These are phyloP conservation scores for Cyberlindnera meyerae DNA, from an alignment of 805 yeast species.

Conservation along the genomic window DNA sequence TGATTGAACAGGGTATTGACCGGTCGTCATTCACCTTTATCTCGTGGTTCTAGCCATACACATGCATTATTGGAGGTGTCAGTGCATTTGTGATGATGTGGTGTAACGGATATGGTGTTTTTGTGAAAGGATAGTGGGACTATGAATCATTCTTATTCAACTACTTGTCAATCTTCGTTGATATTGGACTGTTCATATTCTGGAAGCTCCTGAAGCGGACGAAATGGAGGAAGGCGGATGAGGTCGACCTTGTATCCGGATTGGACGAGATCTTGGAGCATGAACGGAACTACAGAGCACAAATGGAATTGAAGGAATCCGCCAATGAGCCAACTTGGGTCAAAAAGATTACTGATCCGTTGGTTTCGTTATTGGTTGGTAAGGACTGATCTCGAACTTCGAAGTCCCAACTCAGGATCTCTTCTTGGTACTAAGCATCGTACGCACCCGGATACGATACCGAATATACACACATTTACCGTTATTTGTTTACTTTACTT, in stretches of 20 bases:
- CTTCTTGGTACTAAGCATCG: no score
- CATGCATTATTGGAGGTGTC: conserved; percentile 44
- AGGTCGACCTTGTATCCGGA: conserved; percentile 52
- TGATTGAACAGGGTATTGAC: conserved; percentile 47
- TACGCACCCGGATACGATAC: no score
- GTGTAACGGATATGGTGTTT: conserved; percentile 66
- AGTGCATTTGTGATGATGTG: conserved; percentile 48
- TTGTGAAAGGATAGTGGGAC: conserved; percentile 63
- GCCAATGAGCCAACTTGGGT: conserved; percentile 17
- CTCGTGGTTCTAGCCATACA: conserved; percentile 57
- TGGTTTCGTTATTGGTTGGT: conserved; percentile 20
- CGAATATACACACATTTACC: no score
- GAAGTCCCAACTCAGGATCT: no score
- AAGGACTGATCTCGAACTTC: conserved; percentile 15
- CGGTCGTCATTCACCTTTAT: conserved; percentile 42
- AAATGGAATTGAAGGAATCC: conserved; percentile 19
- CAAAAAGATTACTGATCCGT: conserved; percentile 13
- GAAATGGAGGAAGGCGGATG: conserved; percentile 38
- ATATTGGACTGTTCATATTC: conserved; percentile 39
- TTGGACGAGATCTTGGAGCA: conserved; percentile 56
- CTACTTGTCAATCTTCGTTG: conserved; percentile 66
- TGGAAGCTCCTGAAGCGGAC: conserved; percentile 53
- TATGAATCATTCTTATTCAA: conserved; percentile 58
- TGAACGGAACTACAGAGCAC: conserved; percentile 31
- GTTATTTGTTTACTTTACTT: no score